Percentiles rank a stretch among this genome's conserved stretches.
Evolutionary conservation across 331 rosid species (phyloP).

Genomic region (Telfairia occidentalis): DNA sequence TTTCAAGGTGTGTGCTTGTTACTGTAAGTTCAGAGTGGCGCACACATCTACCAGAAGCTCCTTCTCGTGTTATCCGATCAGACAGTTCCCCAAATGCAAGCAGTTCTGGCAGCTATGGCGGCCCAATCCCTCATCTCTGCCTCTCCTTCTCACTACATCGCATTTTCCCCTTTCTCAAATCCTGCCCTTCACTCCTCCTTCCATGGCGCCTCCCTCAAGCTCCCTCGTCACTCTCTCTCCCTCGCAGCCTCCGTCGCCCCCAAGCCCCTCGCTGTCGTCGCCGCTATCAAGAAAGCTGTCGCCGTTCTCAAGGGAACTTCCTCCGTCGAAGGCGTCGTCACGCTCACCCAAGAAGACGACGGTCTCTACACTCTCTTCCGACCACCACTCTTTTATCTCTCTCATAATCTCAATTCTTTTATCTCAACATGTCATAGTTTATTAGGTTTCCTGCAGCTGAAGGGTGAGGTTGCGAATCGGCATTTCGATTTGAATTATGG

Average conservation of each 20-base stretch:
- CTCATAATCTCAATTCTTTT: background rate
- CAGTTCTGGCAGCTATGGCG: constrained; percentile 50
- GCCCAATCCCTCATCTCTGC: constrained; percentile 33
- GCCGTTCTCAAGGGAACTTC: constrained; percentile 60
- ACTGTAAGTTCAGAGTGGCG: background rate
- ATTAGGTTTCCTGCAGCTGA: background rate
- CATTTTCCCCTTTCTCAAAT: constrained; percentile 19
- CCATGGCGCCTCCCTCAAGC: constrained; percentile 41
- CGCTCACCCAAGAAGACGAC: constrained; percentile 37
- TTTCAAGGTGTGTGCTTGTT: too few species aligned
- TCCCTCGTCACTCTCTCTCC: constrained; percentile 25
- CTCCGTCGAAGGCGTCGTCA: constrained; percentile 53
- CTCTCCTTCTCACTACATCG: constrained; percentile 15
- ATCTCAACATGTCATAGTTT: background rate
- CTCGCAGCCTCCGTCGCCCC: constrained; percentile 28
- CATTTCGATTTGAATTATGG: background rate
- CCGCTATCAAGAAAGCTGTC: constrained; percentile 62
- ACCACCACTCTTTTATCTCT: background rate
- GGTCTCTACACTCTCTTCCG: constrained; percentile 21
- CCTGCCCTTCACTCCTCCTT: constrained; percentile 29
- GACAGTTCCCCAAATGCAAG: constrained; percentile 26
- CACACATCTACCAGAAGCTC: background rate
- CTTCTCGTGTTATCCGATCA: background rate
- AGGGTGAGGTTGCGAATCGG: background rate
- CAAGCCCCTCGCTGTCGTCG: constrained; percentile 36